phyloP scores from a whole-genome alignment of 306 rosid genomes.

The Urtica urens region DNA sequence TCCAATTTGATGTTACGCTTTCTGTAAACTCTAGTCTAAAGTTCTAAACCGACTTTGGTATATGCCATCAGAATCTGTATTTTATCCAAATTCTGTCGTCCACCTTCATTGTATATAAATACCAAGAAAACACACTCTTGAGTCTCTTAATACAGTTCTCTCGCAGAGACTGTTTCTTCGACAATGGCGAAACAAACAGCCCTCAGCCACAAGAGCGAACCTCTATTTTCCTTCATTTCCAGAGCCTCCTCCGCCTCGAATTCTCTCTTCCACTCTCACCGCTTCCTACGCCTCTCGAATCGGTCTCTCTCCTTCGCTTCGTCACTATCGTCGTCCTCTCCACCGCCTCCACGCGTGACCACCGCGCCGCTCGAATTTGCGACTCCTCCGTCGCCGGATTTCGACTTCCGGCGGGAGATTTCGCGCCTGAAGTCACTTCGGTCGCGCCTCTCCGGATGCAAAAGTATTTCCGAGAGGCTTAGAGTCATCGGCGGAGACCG shows the following conservation, averaged over 20 bases:
- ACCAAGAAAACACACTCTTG: not conserved
- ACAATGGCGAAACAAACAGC: slow-evolving; percentile 41
- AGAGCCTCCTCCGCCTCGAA: slow-evolving; percentile 14
- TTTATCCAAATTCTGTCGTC: not conserved
- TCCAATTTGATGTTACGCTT: not conserved
- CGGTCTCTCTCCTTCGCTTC: slow-evolving; percentile 2
- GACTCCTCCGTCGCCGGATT: slow-evolving; percentile 44
- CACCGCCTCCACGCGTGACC: slow-evolving; percentile 33
- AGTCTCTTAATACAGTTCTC: not conserved
- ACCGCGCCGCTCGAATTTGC: slow-evolving; percentile 54
- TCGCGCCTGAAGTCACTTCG: slow-evolving; percentile 47
- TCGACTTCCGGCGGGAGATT: slow-evolving; percentile 46
- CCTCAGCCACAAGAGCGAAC: slow-evolving; percentile 25
- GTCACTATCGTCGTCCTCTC: slow-evolving; percentile 16
- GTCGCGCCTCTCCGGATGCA: slow-evolving; percentile 28
- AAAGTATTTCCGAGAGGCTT: slow-evolving; percentile 27
- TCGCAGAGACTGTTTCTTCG: not conserved
- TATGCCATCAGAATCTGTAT: slow-evolving; percentile 45
- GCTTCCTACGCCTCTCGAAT: slow-evolving; percentile 26
- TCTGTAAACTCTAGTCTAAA: not conserved
- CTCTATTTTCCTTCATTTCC: slow-evolving; percentile 30
- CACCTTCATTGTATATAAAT: not conserved
- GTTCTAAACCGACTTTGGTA: not conserved
- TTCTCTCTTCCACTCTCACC: slow-evolving; percentile 12
- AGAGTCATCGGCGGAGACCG: slow-evolving; percentile 43